Evolutionary conservation across 192 early-diverging fungal genomes (phyloP).

Genomic region (Gorgonomyces haynaldii): DNA sequence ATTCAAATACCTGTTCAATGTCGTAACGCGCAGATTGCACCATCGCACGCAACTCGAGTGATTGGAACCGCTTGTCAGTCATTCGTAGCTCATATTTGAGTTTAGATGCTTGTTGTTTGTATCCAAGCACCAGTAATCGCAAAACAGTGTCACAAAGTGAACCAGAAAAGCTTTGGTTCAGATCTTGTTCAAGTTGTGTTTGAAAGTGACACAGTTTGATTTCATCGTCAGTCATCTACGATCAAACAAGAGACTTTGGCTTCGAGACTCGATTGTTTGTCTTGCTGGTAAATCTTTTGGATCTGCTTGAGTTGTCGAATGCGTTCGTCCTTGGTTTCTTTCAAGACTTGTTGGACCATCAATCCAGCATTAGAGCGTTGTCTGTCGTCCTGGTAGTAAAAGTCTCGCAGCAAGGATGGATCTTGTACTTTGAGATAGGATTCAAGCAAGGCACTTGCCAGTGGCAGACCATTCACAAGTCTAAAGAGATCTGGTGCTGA

Average conservation of each 20-base stretch:
- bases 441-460: slow-evolving; percentile 80
- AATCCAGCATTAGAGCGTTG: slow-evolving; percentile 48
- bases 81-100: slow-evolving; percentile 75
- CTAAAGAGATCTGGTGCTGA: slow-evolving; percentile 83
- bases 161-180: slow-evolving; percentile 51
- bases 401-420: slow-evolving; percentile 70
- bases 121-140: slow-evolving; percentile 60
- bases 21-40: neutral
- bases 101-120: slow-evolving; percentile 61
- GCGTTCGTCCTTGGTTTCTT: neutral
- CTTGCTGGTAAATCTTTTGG: slow-evolving; percentile 60
- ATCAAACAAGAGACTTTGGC: slow-evolving; percentile 34
- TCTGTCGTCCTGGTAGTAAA: slow-evolving; percentile 95
- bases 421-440: slow-evolving; percentile 69
- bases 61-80: slow-evolving; percentile 55
- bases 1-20: neutral
- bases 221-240: slow-evolving; percentile 63
- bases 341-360: slow-evolving; percentile 23
- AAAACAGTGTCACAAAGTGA: slow-evolving; percentile 76
- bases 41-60: neutral
- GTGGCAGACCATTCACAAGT: slow-evolving; percentile 60
- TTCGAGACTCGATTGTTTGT: slow-evolving; percentile 60
- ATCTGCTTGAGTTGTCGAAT: slow-evolving; percentile 49
- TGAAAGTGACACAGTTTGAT: slow-evolving; percentile 68
- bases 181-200: slow-evolving; percentile 60